These are phyloP conservation scores for Artemisia argyi DNA, from an alignment of 129 eudicot species.

Conservation along the genomic window DNA sequence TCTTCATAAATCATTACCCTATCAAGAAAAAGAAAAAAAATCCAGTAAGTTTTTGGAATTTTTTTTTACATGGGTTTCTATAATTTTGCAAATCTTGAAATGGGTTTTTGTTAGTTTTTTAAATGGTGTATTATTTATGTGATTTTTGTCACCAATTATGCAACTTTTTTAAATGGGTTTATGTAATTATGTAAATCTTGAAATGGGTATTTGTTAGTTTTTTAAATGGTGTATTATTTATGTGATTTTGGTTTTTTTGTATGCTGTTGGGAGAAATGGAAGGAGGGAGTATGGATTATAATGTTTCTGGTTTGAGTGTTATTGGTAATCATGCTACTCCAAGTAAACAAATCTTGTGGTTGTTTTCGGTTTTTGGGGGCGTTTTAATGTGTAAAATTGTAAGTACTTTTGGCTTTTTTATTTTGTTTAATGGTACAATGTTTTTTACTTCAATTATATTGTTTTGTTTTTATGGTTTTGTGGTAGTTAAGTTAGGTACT, in stretches of 20 bases:
- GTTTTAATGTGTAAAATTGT: slow-evolving; percentile 72
- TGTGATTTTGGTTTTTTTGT: neutral
- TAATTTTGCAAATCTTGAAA: slow-evolving; percentile 20
- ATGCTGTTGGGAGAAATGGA: slow-evolving; percentile 9
- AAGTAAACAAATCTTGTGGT: slow-evolving; percentile 46
- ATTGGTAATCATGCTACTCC: slow-evolving; percentile 35
- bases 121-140: neutral
- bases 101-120: slow-evolving; percentile 15
- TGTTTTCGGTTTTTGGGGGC: slow-evolving; percentile 54
- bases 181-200: slow-evolving; percentile 20
- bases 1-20: neutral
- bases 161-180: slow-evolving; percentile 8
- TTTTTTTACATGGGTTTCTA: slow-evolving; percentile 7
- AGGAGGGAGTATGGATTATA: slow-evolving; percentile 9
- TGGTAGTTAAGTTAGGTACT: too few relatives aligned
- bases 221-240: neutral
- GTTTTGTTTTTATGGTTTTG: too few relatives aligned
- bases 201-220: slow-evolving; percentile 18
- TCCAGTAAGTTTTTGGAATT: slow-evolving; percentile 18
- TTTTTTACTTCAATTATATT: neutral
- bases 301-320: slow-evolving; percentile 25
- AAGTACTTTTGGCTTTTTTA: slow-evolving; percentile 19
- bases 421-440: neutral
- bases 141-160: slow-evolving; percentile 5
- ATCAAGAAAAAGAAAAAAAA: neutral